Percentiles rank a stretch among this genome's conserved stretches.
Evolutionary conservation across 2,329 filamentous ascomycete species (phyloP).

Genomic region (Penicillium oxalicum): DNA sequence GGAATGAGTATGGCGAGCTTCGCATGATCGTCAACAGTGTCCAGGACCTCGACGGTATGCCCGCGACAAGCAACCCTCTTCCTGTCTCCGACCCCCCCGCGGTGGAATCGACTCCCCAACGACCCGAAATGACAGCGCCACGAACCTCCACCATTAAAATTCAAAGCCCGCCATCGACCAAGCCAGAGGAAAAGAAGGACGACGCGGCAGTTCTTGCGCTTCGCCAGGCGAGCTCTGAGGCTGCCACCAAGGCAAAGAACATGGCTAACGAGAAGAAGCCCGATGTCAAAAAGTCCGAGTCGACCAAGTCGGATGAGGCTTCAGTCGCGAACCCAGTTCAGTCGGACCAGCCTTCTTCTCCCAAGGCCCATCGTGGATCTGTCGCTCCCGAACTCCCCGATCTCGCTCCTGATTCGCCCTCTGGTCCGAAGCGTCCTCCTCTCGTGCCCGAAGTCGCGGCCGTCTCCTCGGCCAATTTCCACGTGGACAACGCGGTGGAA

Average conservation of each 20-base stretch:
- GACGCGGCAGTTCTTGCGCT: conserved; percentile 36
- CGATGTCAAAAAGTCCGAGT: conserved; percentile 13
- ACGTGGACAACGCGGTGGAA: conserved; percentile 31
- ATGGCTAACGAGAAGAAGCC: conserved; percentile 17
- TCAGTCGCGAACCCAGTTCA: too few relatives aligned
- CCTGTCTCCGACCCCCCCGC: conserved; percentile 22
- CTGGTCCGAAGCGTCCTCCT: conserved; percentile 23
- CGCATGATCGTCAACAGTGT: conserved; percentile 66
- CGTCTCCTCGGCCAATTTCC: conserved; percentile 36
- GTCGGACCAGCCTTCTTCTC: not conserved
- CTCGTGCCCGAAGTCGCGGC: conserved; percentile 33
- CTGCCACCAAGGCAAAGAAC: conserved; percentile 33
- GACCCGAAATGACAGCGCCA: conserved; percentile 18
- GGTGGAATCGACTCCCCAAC: conserved; percentile 16
- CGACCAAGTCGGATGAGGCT: conserved; percentile 11
- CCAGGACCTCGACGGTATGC: conserved; percentile 30
- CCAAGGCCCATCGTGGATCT: conserved; percentile 23
- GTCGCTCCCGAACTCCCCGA: conserved; percentile 28
- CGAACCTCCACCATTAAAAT: conserved; percentile 38
- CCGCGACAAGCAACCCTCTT: conserved; percentile 24
- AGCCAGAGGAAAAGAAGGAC: conserved; percentile 31
- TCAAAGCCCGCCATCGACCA: conserved; percentile 32
- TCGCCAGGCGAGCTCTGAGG: conserved; percentile 40
- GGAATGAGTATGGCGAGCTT: conserved; percentile 97
- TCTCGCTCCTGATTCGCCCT: conserved; percentile 15